A percentile compares a stretch with the other conserved stretches of the same genome.
Evolutionary conservation across 805 yeast genomes (phyloP).

Genomic region (Spathaspora gorwiae): DNA sequence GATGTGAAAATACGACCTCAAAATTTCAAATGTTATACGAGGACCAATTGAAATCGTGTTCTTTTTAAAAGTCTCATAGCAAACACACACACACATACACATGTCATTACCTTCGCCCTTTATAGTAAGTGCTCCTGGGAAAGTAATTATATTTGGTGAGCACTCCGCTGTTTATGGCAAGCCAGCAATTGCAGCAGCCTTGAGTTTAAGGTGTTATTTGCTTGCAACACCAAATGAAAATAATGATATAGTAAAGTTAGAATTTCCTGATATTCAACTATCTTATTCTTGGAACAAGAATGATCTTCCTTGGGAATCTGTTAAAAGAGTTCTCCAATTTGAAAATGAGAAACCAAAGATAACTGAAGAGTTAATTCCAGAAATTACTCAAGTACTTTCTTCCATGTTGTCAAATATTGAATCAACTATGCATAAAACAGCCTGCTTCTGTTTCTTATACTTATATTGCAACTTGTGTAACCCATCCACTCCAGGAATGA

Average conservation of each 20-base stretch:
- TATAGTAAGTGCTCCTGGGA: constrained; percentile 90
- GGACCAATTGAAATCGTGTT: too few species aligned
- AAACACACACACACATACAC: too few species aligned
- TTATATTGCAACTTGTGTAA: constrained; percentile 58
- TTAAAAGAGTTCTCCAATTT: constrained; percentile 15
- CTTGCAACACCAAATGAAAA: constrained; percentile 50
- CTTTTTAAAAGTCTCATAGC: too few species aligned
- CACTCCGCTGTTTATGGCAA: constrained; percentile 92
- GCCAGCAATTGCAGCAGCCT: constrained; percentile 96
- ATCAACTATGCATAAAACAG: constrained; percentile 61
- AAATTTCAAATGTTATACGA: too few species aligned
- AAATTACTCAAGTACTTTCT: constrained; percentile 47
- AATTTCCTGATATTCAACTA: constrained; percentile 80
- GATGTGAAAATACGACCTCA: too few species aligned
- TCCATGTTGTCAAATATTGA: constrained; percentile 41
- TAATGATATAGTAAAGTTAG: constrained; percentile 47
- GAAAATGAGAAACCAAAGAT: constrained; percentile 20
- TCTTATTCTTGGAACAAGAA: constrained; percentile 55
- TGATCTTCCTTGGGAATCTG: constrained; percentile 58
- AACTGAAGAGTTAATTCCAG: constrained; percentile 58
- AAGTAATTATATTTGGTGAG: constrained; percentile 92
- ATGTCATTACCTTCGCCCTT: constrained; percentile 40
- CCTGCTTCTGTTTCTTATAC: constrained; percentile 82
- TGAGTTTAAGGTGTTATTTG: constrained; percentile 78
- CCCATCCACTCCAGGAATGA: constrained; percentile 43